Percentiles rank a stretch among this genome's conserved stretches.
Evolutionary conservation across 73 alveolate genomes (phyloP).

Genomic region (Durusdinium trenchii): DNA sequence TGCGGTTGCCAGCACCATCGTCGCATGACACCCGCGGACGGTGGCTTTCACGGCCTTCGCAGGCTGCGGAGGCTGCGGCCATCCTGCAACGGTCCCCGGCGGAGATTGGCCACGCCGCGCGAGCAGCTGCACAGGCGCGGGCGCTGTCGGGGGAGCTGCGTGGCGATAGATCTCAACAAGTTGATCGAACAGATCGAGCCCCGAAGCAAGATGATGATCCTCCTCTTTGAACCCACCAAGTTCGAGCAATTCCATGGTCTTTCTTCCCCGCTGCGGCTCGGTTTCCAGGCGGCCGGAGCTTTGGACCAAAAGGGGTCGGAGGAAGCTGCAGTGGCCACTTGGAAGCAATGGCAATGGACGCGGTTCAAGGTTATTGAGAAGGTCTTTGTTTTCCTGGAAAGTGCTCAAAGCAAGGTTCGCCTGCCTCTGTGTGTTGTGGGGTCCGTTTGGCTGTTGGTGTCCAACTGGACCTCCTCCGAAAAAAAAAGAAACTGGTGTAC

Average conservation of each 20-base stretch:
- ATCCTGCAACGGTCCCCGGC: neutral
- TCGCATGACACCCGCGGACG: neutral
- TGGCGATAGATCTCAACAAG: neutral
- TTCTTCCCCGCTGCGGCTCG: neutral
- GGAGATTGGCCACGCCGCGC: constrained; percentile 23
- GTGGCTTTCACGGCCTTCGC: neutral
- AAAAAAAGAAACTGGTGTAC: too few relatives aligned
- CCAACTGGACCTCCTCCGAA: too few relatives aligned
- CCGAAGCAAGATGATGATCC: neutral
- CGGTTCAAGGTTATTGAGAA: neutral
- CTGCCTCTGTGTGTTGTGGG: too few relatives aligned
- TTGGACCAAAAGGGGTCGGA: neutral
- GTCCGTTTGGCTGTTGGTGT: too few relatives aligned
- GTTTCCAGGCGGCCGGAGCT: constrained; percentile 48
- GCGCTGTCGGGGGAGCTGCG: neutral
- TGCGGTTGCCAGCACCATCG: too few relatives aligned
- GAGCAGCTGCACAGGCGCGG: constrained; percentile 41
- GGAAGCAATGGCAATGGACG: neutral
- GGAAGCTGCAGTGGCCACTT: constrained; percentile 51
- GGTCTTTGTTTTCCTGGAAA: too few relatives aligned
- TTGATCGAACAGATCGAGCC: neutral
- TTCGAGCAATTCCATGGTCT: neutral
- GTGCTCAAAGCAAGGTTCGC: too few relatives aligned
- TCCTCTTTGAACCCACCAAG: neutral
- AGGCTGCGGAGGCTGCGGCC: constrained; percentile 75